Percentiles rank a stretch among this genome's conserved stretches.
These are phyloP conservation scores for Biscutella laevigata DNA, from an alignment of 441 rosid genomes.

Conservation along the genomic window DNA sequence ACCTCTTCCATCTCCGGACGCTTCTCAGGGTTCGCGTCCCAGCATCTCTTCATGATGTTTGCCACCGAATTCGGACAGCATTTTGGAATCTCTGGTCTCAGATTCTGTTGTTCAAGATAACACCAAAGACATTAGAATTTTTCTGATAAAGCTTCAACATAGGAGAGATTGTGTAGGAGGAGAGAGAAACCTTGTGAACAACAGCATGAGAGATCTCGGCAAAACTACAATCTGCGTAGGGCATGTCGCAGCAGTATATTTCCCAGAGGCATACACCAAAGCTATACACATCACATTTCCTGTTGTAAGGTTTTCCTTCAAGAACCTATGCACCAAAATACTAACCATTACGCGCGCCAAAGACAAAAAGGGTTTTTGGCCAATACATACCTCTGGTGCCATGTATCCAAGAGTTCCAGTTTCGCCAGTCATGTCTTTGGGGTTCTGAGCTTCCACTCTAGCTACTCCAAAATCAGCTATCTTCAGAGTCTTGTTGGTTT, in stretches of 20 bases:
- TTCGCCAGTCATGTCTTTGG: slow-evolving; percentile 69
- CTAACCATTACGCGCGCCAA: neutral
- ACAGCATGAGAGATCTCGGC: slow-evolving; percentile 58
- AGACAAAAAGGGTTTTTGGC: neutral
- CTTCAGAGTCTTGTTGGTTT: slow-evolving; percentile 40
- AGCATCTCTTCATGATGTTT: slow-evolving; percentile 55
- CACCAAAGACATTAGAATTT: neutral
- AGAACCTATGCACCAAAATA: slow-evolving; percentile 36
- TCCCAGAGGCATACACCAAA: slow-evolving; percentile 72
- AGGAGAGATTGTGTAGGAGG: neutral
- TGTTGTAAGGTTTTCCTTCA: slow-evolving; percentile 61
- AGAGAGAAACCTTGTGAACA: slow-evolving; percentile 37
- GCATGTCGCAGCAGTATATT: slow-evolving; percentile 64
- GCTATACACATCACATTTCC: slow-evolving; percentile 67
- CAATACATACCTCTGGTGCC: slow-evolving; percentile 58
- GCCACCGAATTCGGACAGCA: slow-evolving; percentile 54
- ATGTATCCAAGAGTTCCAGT: slow-evolving; percentile 74
- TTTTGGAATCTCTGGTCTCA: slow-evolving; percentile 57
- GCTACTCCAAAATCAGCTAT: too few relatives aligned
- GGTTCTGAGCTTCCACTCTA: slow-evolving; percentile 76
- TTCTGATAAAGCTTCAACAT: neutral
- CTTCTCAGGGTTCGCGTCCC: slow-evolving; percentile 48
- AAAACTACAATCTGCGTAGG: slow-evolving; percentile 50
- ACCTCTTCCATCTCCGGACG: slow-evolving; percentile 66
- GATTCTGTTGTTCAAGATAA: slow-evolving; percentile 35